Conservation (phyloP, 2,329 filamentous ascomycete genomes). For the Neobulgaria alba region DNA sequence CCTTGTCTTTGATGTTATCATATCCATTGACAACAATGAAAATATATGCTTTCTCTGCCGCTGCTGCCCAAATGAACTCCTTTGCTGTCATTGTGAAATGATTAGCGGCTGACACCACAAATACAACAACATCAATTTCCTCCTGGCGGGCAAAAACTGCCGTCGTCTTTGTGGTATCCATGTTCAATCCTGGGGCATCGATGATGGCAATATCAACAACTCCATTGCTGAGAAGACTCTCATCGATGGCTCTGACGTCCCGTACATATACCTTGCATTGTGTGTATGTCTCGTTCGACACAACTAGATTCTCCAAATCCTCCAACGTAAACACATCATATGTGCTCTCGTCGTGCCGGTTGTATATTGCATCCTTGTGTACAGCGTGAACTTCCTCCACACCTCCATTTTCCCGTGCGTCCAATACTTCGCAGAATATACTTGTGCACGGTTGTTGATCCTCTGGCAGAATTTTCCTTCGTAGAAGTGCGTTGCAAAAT, state of each 20-base stretch:
- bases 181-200: conserved; percentile 91
- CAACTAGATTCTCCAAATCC: conserved; percentile 81
- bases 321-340: conserved; percentile 77
- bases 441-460: conserved; percentile 97
- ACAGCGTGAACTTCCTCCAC: conserved; percentile 95
- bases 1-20: conserved; percentile 86
- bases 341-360: conserved; percentile 85
- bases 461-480: conserved; percentile 86
- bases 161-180: conserved; percentile 93
- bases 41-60: conserved; percentile 94
- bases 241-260: conserved; percentile 80
- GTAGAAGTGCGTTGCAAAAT: conserved; percentile 93
- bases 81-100: conserved; percentile 97
- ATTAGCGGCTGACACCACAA: conserved; percentile 94
- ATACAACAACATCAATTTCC: conserved; percentile 97
- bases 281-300: conserved; percentile 79
- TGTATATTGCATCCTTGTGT: conserved; percentile 70
- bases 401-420: conserved; percentile 82
- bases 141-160: conserved; percentile 95
- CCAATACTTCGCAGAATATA: conserved; percentile 95
- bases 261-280: conserved; percentile 97
- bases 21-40: conserved; percentile 99
- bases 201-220: conserved; percentile 97
- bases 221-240: conserved; percentile 92
- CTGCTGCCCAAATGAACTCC: conserved; percentile 94